Evolutionary conservation across 495 filamentous ascomycete genomes (phyloP).

Genomic region (Talaromyces trachyspermus): DNA sequence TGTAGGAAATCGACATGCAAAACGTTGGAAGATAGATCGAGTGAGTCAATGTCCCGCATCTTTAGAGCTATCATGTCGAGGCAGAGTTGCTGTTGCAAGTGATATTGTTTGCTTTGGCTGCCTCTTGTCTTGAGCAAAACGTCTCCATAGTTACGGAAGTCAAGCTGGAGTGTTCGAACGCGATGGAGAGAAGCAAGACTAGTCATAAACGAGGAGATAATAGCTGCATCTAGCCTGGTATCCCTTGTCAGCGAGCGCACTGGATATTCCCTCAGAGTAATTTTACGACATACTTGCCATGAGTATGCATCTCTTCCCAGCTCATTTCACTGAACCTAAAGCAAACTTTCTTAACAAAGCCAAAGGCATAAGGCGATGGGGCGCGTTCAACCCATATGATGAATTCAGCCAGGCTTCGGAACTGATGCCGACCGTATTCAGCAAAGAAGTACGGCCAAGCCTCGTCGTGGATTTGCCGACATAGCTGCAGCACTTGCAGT

Average conservation of each 20-base stretch:
- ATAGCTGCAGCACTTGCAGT: conserved; percentile 1
- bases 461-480: conserved; percentile 1
- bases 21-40: not conserved
- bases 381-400: not conserved
- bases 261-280: not conserved
- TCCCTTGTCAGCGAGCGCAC: not conserved
- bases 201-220: not conserved
- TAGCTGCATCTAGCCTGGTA: not conserved
- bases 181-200: not conserved
- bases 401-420: not conserved
- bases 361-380: not conserved
- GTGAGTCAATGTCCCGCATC: not conserved
- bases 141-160: not conserved
- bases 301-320: not conserved
- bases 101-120: not conserved
- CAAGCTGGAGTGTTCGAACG: not conserved
- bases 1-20: not conserved
- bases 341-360: conserved; percentile 2
- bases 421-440: conserved; percentile 1
- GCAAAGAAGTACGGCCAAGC: conserved; percentile 1
- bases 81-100: not conserved
- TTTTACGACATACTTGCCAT: conserved; percentile 1
- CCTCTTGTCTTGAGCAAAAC: not conserved
- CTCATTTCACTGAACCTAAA: not conserved
- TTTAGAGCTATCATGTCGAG: not conserved